These are phyloP conservation scores for Trypanosoma mega DNA, from an alignment of 208 protist species.

Conservation along the genomic window DNA sequence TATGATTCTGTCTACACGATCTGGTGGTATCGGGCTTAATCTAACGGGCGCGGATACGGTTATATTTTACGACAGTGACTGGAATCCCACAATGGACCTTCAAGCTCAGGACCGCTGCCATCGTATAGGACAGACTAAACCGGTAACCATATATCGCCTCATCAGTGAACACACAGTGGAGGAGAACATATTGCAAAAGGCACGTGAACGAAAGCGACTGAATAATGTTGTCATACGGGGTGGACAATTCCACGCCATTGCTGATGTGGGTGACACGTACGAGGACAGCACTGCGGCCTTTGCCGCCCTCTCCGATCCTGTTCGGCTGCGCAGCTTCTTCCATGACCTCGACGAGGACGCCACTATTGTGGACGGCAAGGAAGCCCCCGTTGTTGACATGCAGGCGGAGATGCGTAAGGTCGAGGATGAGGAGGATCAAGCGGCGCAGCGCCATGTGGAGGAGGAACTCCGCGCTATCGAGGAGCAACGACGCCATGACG, in stretches of 20 bases:
- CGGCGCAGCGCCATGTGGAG: constrained; percentile 55
- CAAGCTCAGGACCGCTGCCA: constrained; percentile 98
- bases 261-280: constrained; percentile 51
- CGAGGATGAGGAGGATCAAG: constrained; percentile 81
- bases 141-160: constrained; percentile 97
- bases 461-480: constrained; percentile 56
- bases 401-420: constrained; percentile 57
- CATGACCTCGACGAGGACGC: constrained; percentile 87
- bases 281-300: constrained; percentile 71
- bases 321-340: constrained; percentile 85
- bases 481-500: constrained; percentile 23
- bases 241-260: constrained; percentile 90
- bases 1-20: constrained; percentile 98
- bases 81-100: constrained; percentile 99
- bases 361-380: constrained; percentile 27
- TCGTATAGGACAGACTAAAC: constrained; percentile 96
- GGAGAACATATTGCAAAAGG: constrained; percentile 96
- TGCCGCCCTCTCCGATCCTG: constrained; percentile 59
- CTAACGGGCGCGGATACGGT: constrained; percentile 99
- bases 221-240: constrained; percentile 95
- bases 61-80: constrained; percentile 99
- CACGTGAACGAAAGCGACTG: constrained; percentile 93
- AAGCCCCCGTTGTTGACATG: constrained; percentile 34
- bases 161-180: constrained; percentile 95
- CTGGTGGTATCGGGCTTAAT: constrained; percentile 98